Base-by-base conservation (phyloP, 805 yeast genomes). In the Metschnikowia reukaufii region DNA sequence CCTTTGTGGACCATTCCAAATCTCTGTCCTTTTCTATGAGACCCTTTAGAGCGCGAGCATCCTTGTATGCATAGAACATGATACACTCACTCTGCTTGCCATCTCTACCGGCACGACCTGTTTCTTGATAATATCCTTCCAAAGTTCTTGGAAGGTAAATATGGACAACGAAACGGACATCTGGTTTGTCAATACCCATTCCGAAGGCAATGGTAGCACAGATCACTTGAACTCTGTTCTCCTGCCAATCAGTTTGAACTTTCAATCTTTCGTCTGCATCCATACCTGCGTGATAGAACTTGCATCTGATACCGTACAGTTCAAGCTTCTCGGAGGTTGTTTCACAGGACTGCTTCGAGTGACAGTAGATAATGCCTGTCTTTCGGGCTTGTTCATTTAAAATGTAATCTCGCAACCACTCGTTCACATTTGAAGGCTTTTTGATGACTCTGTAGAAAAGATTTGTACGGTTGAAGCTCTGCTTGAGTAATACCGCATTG, bases 161-260 rank as follows among this genome's bases (percentile, higher is more conserved):
- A 67, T 94, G 99, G 35, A 88, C 82, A 3, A 94, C 98, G 70
- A 77, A 91, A 39, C 99, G 73, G 10, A 94, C 99, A 66, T 94
- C 96, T 0, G 97, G 87, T 64, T 94, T 94, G 67, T 94, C 99
- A 47, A 94, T 92, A 39, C 99, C 99, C 99, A 94, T 94, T 21
- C 99, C 99, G 74, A 94, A 94, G 0, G 99, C 99, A 58, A 94
- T 86, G 0, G 99, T 94, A 0, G 99, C 99, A 70, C 97, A 92
- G 12, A 94, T 90, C 1, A 91, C 85, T 60, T 84, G 85, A 18
- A 84, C 68, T 17, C 66, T 63, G 45, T 86, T 84, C 1, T 68
- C 61, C 64, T 94, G 99, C 99, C 99, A 94, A 27, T 68, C 72
- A 18, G 70, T 70, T 65, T 94, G 99, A n/a, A 89, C 81, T 3